A percentile compares a stretch with the other conserved stretches of the same genome.
These are phyloP conservation scores for Tuber brumale DNA, from an alignment of 495 filamentous ascomycete species.

Conservation along the genomic window DNA sequence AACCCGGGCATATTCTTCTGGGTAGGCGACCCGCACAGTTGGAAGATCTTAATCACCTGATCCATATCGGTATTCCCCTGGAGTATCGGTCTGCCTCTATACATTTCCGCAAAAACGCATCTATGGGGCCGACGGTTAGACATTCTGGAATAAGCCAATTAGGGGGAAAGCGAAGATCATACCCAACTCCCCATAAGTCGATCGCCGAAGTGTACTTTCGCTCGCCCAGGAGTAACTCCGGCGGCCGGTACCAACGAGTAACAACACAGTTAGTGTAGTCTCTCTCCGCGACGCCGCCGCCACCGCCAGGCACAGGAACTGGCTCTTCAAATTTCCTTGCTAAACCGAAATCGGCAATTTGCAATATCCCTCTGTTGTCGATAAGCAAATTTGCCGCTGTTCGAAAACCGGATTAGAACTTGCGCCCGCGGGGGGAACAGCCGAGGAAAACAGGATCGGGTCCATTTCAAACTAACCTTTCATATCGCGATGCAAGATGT, in stretches of 20 bases:
- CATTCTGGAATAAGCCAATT: not conserved
- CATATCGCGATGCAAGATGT: slow-evolving; percentile 95
- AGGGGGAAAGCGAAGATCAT: slow-evolving; percentile 39
- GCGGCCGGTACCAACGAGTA: slow-evolving; percentile 93
- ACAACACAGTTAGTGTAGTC: slow-evolving; percentile 95
- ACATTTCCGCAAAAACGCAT: slow-evolving; percentile 98
- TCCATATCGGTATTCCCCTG: slow-evolving; percentile 81
- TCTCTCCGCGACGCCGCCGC: slow-evolving; percentile 74
- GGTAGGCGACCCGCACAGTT: slow-evolving; percentile 83
- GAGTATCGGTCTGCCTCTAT: slow-evolving; percentile 86
- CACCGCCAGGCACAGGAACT: slow-evolving; percentile 67
- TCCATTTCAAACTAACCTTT: slow-evolving; percentile 52
- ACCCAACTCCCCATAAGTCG: slow-evolving; percentile 98
- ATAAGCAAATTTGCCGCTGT: slow-evolving; percentile 90
- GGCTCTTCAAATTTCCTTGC: slow-evolving; percentile 88
- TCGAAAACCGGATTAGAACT: not conserved
- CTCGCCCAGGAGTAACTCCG: slow-evolving; percentile 81
- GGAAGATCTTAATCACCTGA: slow-evolving; percentile 85
- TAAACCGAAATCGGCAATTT: slow-evolving; percentile 96
- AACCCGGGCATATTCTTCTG: slow-evolving; percentile 93
- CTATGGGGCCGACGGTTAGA: slow-evolving; percentile 44
- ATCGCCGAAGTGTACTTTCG: slow-evolving; percentile 89
- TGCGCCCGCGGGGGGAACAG: not conserved
- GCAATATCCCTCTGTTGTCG: slow-evolving; percentile 85
- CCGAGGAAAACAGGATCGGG: not conserved